A percentile compares a stretch with the other conserved stretches of the same genome.
Conservation (phyloP, 73 alveolate species). For the Blepharisma stoltei region DNA sequence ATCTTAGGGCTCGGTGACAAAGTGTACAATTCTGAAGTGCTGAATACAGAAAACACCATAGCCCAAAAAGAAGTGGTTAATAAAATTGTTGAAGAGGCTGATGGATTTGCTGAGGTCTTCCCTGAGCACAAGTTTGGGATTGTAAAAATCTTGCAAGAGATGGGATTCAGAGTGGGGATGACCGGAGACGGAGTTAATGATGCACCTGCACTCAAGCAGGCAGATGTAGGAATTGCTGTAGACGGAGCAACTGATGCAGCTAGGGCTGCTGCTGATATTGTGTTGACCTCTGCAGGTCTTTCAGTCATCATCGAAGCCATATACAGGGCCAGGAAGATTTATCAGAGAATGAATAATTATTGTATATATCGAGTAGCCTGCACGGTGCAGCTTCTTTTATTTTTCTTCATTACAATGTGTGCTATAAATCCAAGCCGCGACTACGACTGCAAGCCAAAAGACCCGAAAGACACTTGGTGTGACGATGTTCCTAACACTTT, state of each 20-base stretch:
- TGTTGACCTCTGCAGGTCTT: slow-evolving; percentile 31
- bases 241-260: slow-evolving; percentile 70
- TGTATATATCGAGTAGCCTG: slow-evolving; percentile 33
- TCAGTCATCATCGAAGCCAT: slow-evolving; percentile 28
- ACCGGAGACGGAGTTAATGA: slow-evolving; percentile 75
- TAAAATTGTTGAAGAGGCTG: slow-evolving; percentile 23
- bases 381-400: slow-evolving; percentile 30
- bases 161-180: slow-evolving; percentile 41
- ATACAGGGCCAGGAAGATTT: slow-evolving; percentile 17
- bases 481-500: not conserved
- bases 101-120: slow-evolving; percentile 33
- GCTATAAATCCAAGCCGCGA: slow-evolving; percentile 30
- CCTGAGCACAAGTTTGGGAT: slow-evolving; percentile 36
- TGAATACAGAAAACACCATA: not conserved
- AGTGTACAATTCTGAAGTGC: slow-evolving; percentile 8
- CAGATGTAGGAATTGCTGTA: slow-evolving; percentile 74
- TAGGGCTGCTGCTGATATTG: slow-evolving; percentile 69
- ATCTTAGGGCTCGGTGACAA: slow-evolving; percentile 30
- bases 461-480: not conserved
- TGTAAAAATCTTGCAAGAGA: slow-evolving; percentile 22
- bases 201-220: slow-evolving; percentile 69
- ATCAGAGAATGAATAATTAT: slow-evolving; percentile 29
- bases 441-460: not conserved
- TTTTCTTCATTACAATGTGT: slow-evolving; percentile 31
- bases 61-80: not conserved